These are phyloP conservation scores for Jamesozyma piceae DNA, from an alignment of 805 yeast species.

Conservation along the genomic window DNA sequence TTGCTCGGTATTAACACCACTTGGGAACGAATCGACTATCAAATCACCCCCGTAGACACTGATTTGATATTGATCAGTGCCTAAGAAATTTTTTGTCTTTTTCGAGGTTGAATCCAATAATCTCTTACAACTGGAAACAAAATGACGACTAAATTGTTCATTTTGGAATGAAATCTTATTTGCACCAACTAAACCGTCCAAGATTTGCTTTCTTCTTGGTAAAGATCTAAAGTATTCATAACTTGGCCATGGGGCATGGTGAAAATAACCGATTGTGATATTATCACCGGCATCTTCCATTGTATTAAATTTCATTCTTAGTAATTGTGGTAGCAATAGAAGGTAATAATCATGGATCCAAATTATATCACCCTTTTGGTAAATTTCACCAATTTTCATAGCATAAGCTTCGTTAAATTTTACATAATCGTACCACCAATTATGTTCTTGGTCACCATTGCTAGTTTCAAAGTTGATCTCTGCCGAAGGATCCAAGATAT, in stretches of 20 bases:
- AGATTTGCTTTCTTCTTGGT: conserved; percentile 68
- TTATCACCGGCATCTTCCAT: conserved; percentile 21
- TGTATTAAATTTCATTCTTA: conserved; percentile 52
- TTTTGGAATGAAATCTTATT: conserved; percentile 82
- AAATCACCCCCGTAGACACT: conserved; percentile 71
- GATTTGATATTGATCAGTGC: conserved; percentile 32
- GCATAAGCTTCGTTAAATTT: conserved; percentile 86
- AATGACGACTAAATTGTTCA: conserved; percentile 80
- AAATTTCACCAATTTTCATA: conserved; percentile 59
- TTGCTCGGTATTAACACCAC: conserved; percentile 74
- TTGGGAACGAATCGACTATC: conserved; percentile 67
- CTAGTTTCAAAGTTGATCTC: conserved; percentile 36
- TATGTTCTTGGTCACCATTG: conserved; percentile 44
- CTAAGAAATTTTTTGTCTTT: conserved; percentile 22
- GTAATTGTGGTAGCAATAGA: conserved; percentile 68
- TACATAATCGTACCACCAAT: conserved; percentile 85
- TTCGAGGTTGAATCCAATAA: conserved; percentile 70
- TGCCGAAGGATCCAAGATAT: conserved; percentile 68
- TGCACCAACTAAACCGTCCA: conserved; percentile 89
- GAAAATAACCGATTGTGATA: conserved; percentile 64
- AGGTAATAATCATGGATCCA: conserved; percentile 91
- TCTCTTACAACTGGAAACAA: conserved; percentile 81
- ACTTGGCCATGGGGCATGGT: conserved; percentile 92
- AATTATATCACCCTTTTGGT: conserved; percentile 80
- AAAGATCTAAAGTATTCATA: conserved; percentile 88